Evolutionary conservation across 495 filamentous ascomycete species (phyloP).

Genomic region (Platismatia glauca): DNA sequence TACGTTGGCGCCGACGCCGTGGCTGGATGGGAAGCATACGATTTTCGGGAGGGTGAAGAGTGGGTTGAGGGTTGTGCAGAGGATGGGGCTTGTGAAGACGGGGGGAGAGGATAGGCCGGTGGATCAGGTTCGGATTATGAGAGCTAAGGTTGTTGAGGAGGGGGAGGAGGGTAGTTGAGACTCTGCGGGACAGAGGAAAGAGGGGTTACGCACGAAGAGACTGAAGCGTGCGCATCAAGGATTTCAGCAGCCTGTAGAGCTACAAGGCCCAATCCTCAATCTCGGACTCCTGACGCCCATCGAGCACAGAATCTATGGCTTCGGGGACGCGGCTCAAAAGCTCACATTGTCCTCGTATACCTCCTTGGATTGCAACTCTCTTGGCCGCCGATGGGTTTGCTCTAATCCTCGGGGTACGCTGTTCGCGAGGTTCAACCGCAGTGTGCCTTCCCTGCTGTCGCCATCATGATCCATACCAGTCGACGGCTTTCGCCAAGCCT

Average conservation of each 20-base stretch:
- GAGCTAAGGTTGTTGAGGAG: slow-evolving; percentile 55
- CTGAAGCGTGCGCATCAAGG: too few species aligned
- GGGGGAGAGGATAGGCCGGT: slow-evolving; percentile 67
- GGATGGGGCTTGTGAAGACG: slow-evolving; percentile 88
- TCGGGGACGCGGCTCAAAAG: background rate
- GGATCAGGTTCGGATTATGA: slow-evolving; percentile 75
- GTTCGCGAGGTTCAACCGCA: background rate
- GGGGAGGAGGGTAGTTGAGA: slow-evolving; percentile 33
- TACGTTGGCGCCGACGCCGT: slow-evolving; percentile 89
- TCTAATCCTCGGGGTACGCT: background rate
- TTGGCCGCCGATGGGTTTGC: background rate
- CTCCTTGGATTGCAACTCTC: background rate
- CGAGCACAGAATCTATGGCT: background rate
- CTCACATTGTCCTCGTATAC: background rate
- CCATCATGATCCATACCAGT: too few species aligned
- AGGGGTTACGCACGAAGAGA: background rate
- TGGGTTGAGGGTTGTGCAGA: slow-evolving; percentile 72
- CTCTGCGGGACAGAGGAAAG: too few species aligned
- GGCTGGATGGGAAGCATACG: slow-evolving; percentile 96
- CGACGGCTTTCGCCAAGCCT: too few species aligned
- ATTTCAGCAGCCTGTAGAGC: background rate
- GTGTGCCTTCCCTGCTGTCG: background rate
- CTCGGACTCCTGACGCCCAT: background rate
- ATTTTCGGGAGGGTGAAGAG: slow-evolving; percentile 90
- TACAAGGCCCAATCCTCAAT: background rate